Evolutionary conservation across 176 grass and related monocot genomes (phyloP), one percentile per base, ranked within the genome.

Genomic region (Pharus latifolius): DNA sequence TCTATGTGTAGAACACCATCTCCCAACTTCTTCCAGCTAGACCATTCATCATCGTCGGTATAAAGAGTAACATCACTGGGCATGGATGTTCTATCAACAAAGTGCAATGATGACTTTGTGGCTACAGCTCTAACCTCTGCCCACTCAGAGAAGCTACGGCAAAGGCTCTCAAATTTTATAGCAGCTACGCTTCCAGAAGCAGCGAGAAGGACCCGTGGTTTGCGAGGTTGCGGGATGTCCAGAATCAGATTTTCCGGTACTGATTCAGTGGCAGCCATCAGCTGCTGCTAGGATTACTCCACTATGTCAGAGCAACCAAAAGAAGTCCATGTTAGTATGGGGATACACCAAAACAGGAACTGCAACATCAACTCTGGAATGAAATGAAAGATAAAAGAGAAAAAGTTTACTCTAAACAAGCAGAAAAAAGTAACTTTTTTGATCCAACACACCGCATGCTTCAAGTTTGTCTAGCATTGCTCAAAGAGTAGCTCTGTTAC

Each of bases 1-100:
- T 87, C 84, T 4, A 87, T 87, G 74, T 87, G 84, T 64, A 87
- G 50, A 11, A 87, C 84, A 43, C 61, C 77, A 37, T 87, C 84
- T 10, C 84, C 84, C 25, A 87, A 81, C 56, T 87, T 81, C 29
- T 72, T 87, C 84, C 84, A 87, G 41, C 44, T 77, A 43, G 78
- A 80, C 84, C 84, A 87, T 49, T 87, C 84, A 41, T 87, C 64
- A 54, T 77, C 77, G 77, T n/a, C n/a, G n/a, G n/a, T n/a, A n/a
- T n/a, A n/a, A n/a, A n/a, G n/a, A n/a, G n/a, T n/a, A n/a, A n/a
- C 72, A 69, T 77, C 58, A 16, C 47, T 70, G 0, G 72, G 78
- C 9, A 87, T 35, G 42, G 84, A 23, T 75, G 51, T 69, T 51
- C 32, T n/a, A 38, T 81, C 55, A 2, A 87, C 48, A 74, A 87